phyloP scores from a whole-genome alignment of 169 alveolate genomes.

The Besnoitia besnoiti region DNA sequence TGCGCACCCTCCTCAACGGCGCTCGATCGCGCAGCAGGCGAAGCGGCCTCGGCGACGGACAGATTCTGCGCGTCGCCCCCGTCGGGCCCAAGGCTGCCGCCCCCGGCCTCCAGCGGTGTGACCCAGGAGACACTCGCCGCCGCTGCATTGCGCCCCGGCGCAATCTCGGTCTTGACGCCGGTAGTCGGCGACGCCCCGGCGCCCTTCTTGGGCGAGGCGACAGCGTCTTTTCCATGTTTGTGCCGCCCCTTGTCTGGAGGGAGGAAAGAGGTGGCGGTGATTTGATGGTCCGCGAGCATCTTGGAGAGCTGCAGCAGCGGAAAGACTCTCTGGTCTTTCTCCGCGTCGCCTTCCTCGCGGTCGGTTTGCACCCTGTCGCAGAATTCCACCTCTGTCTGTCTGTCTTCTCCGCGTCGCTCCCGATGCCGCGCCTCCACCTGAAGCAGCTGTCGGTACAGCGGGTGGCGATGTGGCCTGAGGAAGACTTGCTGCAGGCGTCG shows the following conservation, averaged over 20 bases:
- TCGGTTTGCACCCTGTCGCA: background rate
- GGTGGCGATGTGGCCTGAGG: constrained; percentile 34
- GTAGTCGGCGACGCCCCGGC: background rate
- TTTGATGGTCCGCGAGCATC: background rate
- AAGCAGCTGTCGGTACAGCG: constrained; percentile 49
- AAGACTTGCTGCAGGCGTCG: constrained; percentile 48
- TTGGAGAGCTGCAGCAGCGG: constrained; percentile 13
- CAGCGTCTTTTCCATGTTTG: background rate
- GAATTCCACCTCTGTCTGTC: background rate
- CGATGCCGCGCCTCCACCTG: constrained; percentile 38
- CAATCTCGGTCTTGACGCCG: background rate
- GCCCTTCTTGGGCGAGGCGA: background rate
- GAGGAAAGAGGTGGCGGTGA: no score
- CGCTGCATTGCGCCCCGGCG: no score
- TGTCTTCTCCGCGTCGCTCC: background rate
- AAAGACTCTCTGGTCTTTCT: background rate
- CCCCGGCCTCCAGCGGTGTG: no score
- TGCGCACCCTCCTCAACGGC: no score
- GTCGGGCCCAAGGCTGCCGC: no score
- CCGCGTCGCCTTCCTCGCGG: background rate
- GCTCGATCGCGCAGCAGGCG: no score
- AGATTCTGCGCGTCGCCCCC: no score
- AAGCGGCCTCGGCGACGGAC: no score
- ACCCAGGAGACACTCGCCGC: no score
- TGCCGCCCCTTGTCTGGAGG: background rate